Percentiles rank a stretch among this genome's conserved stretches.
These are phyloP conservation scores for Botrytis aclada DNA, from an alignment of 2,329 filamentous ascomycete species.

Conservation along the genomic window DNA sequence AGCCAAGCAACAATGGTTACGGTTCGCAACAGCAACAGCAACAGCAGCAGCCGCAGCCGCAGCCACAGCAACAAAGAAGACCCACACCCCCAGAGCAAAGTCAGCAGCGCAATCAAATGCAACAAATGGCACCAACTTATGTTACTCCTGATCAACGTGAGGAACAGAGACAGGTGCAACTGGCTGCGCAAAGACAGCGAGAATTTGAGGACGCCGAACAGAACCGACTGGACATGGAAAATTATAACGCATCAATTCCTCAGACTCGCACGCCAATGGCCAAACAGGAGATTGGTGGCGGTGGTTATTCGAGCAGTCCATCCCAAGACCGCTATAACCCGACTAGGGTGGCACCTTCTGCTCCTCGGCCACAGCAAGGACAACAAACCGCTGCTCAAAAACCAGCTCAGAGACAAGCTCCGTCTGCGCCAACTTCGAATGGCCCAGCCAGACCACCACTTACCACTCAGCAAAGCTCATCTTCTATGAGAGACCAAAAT, in stretches of 20 bases:
- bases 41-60: background rate
- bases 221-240: slow-evolving; percentile 73
- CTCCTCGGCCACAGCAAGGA: slow-evolving; percentile 55
- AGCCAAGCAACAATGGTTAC: slow-evolving; percentile 42
- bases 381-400: slow-evolving; percentile 47
- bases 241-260: slow-evolving; percentile 85
- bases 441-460: slow-evolving; percentile 45
- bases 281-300: slow-evolving; percentile 85
- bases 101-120: slow-evolving; percentile 57
- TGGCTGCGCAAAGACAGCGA: slow-evolving; percentile 54
- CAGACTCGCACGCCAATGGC: slow-evolving; percentile 76
- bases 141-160: slow-evolving; percentile 47
- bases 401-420: slow-evolving; percentile 70
- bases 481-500: slow-evolving; percentile 40
- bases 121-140: slow-evolving; percentile 54
- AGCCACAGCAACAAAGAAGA: slow-evolving; percentile 37
- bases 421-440: slow-evolving; percentile 60
- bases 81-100: slow-evolving; percentile 47
- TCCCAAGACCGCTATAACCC: slow-evolving; percentile 74
- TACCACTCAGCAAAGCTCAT: slow-evolving; percentile 50
- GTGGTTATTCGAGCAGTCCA: slow-evolving; percentile 51
- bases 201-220: slow-evolving; percentile 60
- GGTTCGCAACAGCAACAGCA: slow-evolving; percentile 35
- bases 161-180: slow-evolving; percentile 60
- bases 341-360: slow-evolving; percentile 76